Percentiles rank a stretch among this genome's conserved stretches.
phyloP scores from a whole-genome alignment of 768 basidiomycete species.

The Mycena albidolilacea region DNA sequence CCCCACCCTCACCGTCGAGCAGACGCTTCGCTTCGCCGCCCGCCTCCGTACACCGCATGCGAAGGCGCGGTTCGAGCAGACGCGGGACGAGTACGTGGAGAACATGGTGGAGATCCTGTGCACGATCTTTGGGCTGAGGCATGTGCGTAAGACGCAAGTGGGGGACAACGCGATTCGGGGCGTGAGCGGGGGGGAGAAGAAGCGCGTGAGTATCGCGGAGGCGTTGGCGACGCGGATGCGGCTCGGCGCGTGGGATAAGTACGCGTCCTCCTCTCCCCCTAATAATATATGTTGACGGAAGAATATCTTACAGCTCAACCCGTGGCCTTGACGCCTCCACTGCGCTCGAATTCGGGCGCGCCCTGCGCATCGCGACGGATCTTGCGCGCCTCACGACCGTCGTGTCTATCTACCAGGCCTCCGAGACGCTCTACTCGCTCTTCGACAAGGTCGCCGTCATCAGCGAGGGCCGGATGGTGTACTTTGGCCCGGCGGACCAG shows the following conservation, averaged over 20 bases:
- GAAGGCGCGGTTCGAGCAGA: constrained; percentile 54
- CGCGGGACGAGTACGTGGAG: constrained; percentile 47
- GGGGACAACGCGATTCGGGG: too few species aligned
- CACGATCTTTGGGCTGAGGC: too few species aligned
- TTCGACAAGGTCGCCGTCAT: constrained; percentile 89
- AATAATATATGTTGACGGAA: constrained; percentile 15
- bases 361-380: constrained; percentile 76
- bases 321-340: constrained; percentile 78
- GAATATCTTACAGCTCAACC: constrained; percentile 66
- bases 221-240: constrained; percentile 72
- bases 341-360: constrained; percentile 79
- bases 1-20: too few species aligned
- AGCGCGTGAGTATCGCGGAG: constrained; percentile 87
- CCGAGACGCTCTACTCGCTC: constrained; percentile 62
- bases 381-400: constrained; percentile 69
- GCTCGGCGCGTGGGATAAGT: constrained; percentile 87
- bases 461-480: constrained; percentile 81
- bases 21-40: constrained; percentile 47
- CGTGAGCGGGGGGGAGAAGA: constrained; percentile 45
- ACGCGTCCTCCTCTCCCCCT: not conserved
- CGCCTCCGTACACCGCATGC: constrained; percentile 73
- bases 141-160: too few species aligned
- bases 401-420: constrained; percentile 90
- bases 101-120: too few species aligned
- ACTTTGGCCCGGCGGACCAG: constrained; percentile 76